Percentiles rank a stretch among this genome's conserved stretches.
These are phyloP conservation scores for Kazachstania viticola DNA, from an alignment of 805 yeast species.

Conservation along the genomic window DNA sequence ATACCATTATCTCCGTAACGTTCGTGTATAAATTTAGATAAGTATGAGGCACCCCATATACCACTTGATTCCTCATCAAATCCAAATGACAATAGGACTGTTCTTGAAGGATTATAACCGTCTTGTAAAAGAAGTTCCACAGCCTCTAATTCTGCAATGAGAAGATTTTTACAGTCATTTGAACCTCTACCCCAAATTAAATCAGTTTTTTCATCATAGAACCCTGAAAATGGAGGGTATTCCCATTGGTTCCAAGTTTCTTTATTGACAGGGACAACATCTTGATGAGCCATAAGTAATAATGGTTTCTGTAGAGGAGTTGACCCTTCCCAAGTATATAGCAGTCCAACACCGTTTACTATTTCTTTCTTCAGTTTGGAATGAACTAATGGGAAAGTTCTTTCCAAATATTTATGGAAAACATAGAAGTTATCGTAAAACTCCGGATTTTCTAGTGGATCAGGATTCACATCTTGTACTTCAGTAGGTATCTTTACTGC, in stretches of 20 bases:
- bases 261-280: slow-evolving; percentile 69
- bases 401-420: slow-evolving; percentile 43
- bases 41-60: slow-evolving; percentile 40
- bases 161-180: slow-evolving; percentile 59
- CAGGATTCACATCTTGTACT: slow-evolving; percentile 39
- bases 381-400: slow-evolving; percentile 47
- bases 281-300: slow-evolving; percentile 70
- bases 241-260: slow-evolving; percentile 51
- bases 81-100: slow-evolving; percentile 56
- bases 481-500: slow-evolving; percentile 60
- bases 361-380: slow-evolving; percentile 36
- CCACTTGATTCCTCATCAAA: slow-evolving; percentile 75
- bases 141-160: slow-evolving; percentile 57
- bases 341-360: slow-evolving; percentile 54
- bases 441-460: slow-evolving; percentile 20
- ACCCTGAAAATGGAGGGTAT: slow-evolving; percentile 54
- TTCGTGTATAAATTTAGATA: slow-evolving; percentile 36
- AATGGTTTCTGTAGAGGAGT: slow-evolving; percentile 45
- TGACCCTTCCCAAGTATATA: slow-evolving; percentile 56
- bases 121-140: slow-evolving; percentile 40
- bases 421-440: slow-evolving; percentile 34
- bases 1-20: slow-evolving; percentile 52
- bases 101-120: slow-evolving; percentile 49
- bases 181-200: slow-evolving; percentile 69
- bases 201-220: slow-evolving; percentile 46